phyloP scores from a whole-genome alignment of 2,329 filamentous ascomycete species.

The Ophiostoma quercus region DNA sequence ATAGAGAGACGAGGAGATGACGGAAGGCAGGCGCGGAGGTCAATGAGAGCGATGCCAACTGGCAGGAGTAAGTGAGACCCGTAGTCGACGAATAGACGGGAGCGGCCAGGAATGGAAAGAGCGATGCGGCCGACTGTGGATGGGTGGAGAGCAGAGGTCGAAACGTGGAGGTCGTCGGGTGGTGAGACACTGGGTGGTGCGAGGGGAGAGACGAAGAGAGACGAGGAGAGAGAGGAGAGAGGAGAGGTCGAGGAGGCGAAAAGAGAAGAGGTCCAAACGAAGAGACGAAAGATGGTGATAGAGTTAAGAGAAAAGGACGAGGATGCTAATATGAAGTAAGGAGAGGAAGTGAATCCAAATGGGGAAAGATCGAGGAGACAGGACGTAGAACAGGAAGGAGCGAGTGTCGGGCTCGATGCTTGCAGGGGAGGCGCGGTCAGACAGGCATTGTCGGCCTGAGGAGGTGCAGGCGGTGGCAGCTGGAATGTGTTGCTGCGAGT shows the following conservation, averaged over 20 bases:
- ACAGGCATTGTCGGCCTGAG: not conserved
- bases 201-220: not conserved
- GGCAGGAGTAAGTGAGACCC: conserved; percentile 7
- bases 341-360: too few species aligned
- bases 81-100: conserved; percentile 4
- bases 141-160: conserved; percentile 12
- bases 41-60: conserved; percentile 5
- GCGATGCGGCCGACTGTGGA: conserved; percentile 6
- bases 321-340: not conserved
- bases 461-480: not conserved
- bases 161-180: conserved; percentile 11
- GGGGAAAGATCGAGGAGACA: not conserved
- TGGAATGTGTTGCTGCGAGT: conserved; percentile 3
- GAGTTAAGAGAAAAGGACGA: not conserved
- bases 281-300: not conserved
- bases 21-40: not conserved
- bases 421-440: conserved; percentile 13
- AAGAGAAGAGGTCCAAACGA: not conserved
- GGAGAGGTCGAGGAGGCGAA: not conserved
- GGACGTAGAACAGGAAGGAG: not conserved
- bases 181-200: conserved; percentile 12
- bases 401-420: not conserved
- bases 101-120: conserved; percentile 9
- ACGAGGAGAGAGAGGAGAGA: not conserved
- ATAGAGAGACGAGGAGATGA: not conserved